Evolutionary conservation across 164 flowering plant genomes (phyloP), one percentile per base, ranked within the genome.

Genomic region (Cinnamomum micranthum): DNA sequence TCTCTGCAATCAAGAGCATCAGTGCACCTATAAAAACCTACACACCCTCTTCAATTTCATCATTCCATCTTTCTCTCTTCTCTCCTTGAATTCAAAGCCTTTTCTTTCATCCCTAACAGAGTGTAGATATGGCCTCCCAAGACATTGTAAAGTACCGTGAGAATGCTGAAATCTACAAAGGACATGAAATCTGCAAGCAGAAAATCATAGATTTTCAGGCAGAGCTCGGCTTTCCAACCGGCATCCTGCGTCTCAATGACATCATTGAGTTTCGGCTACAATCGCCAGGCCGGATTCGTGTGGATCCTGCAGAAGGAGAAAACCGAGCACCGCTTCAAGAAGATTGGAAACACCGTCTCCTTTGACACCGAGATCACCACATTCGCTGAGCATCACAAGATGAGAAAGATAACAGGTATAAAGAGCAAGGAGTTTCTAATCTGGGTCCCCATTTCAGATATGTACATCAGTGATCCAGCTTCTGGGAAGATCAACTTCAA

Each of bases 251-350:
- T 0, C 19, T 92, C 27, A 65, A 83, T 28, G 91, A 91, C 84
- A 77, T 89, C 0, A 74, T 70, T 14, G 97, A 94, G 68, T 80
- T 80, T 82, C 27, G 98, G 98, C 25, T 73, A 80, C 72, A 80
- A 79, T 9, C 72, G 77, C 51, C 51, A 85, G 69, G 83, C 91
- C 1, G 98, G 98, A 0, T 89, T 87, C 64, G 93, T 94, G 4
- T 92, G 98, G 98, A 80, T 91, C 27, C 89, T 80, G 75, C 97
- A 91, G 74, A 89, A 92, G 84, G 85, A 90, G 81, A 84, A 84
- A 75, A 72, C 41, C 0, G 85, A 79, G n/a, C 92, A 92, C 87
- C 83, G 81, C 82, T 91, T 90, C 69, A 83, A 83, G 65, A 85
- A 86, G 83, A 85, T 91, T 24, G 92, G 87, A 2, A 84, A 64